Base-by-base conservation (phyloP, 1,284 basidiomycete species). In the Ganoderma leucocontextum region DNA sequence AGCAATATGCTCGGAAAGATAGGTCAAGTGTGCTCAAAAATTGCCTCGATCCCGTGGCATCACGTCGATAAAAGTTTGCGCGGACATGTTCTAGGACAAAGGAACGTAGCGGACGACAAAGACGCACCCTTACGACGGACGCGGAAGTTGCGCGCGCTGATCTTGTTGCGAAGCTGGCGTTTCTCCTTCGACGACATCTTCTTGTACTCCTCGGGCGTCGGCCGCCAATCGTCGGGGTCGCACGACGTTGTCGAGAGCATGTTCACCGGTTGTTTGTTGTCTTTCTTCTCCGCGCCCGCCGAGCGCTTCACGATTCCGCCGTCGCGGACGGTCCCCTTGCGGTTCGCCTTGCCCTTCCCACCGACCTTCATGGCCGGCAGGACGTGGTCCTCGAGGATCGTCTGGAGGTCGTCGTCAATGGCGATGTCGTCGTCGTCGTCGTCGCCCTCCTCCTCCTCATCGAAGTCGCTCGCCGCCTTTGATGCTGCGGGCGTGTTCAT, bases 131-230 rank as follows among this genome's bases (percentile, higher is more conserved):
- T 98, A 81, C 96, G 87, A 58, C 97, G 86, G 42, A 96, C 95
- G 38, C 97, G 87, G 84, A 99, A 98, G 78, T 97, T 98, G 69
- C 97, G 86, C 1, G 97, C 97, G 74, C 92, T 94, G 72, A 99
- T 97, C 89, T 99, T 99, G 85, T 99, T 99, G 67, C 97, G 83
- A 49, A 99, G 85, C 81, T 99, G 97, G 19, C 97, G 85, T 82
- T 99, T 99, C 83, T 99, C 97, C 83, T 98, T 99, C 78, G 91
- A 93, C 22, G 90, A 91, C 86, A 99, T 93, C 82, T 96, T 98
- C 81, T 95, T 93, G 84, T 98, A 98, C 75, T 97, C 96, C 75
- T 98, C 96, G 0, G 96, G 92, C 19, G 90, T 89, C 0, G 94
- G 94, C 66, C 92, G 85, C 92, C 92, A 94, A 72, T 93, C 92